Evolutionary conservation across 352 stramenopile genomes (phyloP).

Genomic region (Saprolegnia diclina): DNA sequence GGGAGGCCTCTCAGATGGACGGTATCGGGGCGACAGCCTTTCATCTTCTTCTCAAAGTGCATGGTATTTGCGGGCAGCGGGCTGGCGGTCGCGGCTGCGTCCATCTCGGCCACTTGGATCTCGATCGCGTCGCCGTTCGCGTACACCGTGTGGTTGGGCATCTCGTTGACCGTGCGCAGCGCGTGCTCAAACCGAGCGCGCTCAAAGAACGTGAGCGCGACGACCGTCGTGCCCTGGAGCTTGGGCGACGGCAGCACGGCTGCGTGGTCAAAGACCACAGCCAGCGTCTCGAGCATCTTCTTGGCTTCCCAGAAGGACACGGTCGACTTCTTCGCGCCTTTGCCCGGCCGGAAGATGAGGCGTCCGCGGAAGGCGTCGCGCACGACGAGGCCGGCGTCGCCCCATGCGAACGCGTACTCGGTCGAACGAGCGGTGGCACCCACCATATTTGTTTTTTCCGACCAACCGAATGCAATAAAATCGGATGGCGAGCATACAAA

Average conservation of each 20-base stretch:
- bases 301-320: slow-evolving; percentile 28
- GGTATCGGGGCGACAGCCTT: slow-evolving; percentile 16
- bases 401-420: slow-evolving; percentile 2
- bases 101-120: slow-evolving; percentile 1
- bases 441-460: background rate
- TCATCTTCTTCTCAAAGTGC: slow-evolving; percentile 22
- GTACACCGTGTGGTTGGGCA: slow-evolving; percentile 19
- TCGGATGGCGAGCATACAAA: background rate
- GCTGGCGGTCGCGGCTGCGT: background rate
- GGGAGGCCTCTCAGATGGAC: slow-evolving; percentile 9
- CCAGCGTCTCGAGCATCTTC: slow-evolving; percentile 22
- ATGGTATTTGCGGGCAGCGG: background rate
- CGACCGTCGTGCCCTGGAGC: slow-evolving; percentile 1
- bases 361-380: slow-evolving; percentile 1
- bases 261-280: slow-evolving; percentile 18
- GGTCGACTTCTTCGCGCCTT: slow-evolving; percentile 15
- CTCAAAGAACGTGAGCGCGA: slow-evolving; percentile 21
- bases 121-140: slow-evolving; percentile 11
- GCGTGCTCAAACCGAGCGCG: slow-evolving; percentile 2
- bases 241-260: background rate
- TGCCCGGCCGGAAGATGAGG: slow-evolving; percentile 16
- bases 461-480: background rate
- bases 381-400: slow-evolving; percentile 5
- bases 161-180: background rate
- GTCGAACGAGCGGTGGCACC: background rate